Base-by-base conservation (phyloP, 805 yeast species). In the Danielozyma ontarioensis region DNA sequence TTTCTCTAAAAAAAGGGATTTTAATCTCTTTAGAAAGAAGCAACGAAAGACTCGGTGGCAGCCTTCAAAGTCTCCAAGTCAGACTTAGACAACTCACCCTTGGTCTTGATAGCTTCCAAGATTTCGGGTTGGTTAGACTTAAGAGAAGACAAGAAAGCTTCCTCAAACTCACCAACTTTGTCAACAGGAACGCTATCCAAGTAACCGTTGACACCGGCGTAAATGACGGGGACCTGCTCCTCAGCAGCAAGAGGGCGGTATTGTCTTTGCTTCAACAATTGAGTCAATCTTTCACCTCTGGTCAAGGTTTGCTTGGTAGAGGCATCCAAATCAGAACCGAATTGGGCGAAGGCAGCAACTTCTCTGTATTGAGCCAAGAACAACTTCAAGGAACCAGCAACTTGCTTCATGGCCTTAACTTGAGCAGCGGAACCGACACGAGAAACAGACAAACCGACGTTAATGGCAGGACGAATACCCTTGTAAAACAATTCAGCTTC, bases 311-410 rank as follows among this genome's bases (percentile, higher is more conserved):
- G 97, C 79, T 90, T 93, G 72, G 99, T 93, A 42, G 97, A 88
- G 57, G 99, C 97, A 74, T 93, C 99, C 70, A 93, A 81, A 75
- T 93, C 99, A 55, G 99, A 93, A 83, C 99, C 99, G 80, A 93
- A 93, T 80, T 93, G 99, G 60, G 99, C 98, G 72, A 93, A 93
- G 61, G 99, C 98, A 68, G 98, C 98, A 59, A 93, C 98, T 83
- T 93, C 99, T 87, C 99, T 89, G 85, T 93, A 93, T 80, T 93
- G 99, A 60, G 99, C 99, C 80, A 93, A 85, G 96, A 88, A 93
- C 72, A 93, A 86, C 75, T 93, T 93, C 76, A 93, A 84, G 55
- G 98, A 93, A 83, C 98, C 99, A 55, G 98, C 98, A 73, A 93
- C 97, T 80, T 93, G 97, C 77, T 93, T 93, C 94, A 93, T 87